phyloP scores from a whole-genome alignment of 164 flowering plant species.

The Tetracentron sinense region DNA sequence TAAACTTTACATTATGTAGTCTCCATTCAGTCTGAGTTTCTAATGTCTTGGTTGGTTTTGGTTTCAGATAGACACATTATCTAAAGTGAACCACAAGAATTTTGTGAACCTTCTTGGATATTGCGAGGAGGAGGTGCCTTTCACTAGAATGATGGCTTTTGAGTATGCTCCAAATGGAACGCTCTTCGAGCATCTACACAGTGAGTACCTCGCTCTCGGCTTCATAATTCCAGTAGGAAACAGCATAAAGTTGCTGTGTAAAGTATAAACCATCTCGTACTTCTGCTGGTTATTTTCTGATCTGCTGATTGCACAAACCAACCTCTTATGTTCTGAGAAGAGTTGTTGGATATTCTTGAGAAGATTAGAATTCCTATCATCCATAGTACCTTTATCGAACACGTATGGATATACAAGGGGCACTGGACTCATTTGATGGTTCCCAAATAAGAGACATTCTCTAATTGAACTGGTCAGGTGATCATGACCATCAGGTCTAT shows the following conservation, averaged over 20 bases:
- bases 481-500: background rate
- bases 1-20: background rate
- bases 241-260: background rate
- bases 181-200: conserved; percentile 73
- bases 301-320: background rate
- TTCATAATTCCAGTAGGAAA: background rate
- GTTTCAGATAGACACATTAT: conserved; percentile 55
- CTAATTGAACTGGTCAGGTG: background rate
- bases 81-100: conserved; percentile 70
- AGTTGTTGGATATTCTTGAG: background rate
- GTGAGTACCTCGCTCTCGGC: conserved; percentile 35
- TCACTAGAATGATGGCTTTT: conserved; percentile 77
- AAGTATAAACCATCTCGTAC: background rate
- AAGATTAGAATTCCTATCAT: too few relatives aligned
- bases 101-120: conserved; percentile 67
- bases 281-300: background rate
- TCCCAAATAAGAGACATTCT: background rate
- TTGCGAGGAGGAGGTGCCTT: conserved; percentile 65
- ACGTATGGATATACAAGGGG: too few relatives aligned
- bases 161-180: conserved; percentile 86
- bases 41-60: conserved; percentile 7
- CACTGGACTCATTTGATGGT: too few relatives aligned
- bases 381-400: too few relatives aligned
- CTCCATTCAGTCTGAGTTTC: background rate
- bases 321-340: background rate